phyloP scores from a whole-genome alignment of 768 basidiomycete genomes.

The Cubamyces lactineus region DNA sequence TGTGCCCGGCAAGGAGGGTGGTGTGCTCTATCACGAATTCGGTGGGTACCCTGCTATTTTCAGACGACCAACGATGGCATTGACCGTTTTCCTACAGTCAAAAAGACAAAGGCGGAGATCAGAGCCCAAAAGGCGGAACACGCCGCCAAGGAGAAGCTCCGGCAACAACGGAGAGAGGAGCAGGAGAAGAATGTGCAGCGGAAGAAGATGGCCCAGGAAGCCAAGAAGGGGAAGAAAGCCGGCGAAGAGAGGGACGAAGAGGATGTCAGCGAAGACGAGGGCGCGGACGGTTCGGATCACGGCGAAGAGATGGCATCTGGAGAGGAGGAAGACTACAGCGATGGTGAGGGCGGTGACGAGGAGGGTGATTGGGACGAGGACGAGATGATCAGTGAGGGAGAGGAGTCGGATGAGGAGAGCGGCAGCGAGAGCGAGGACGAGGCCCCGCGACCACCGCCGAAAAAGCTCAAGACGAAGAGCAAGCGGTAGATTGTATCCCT shows the following conservation, averaged over 20 bases:
- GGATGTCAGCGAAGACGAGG: conserved; percentile 43
- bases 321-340: conserved; percentile 43
- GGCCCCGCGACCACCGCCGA: conserved; percentile 46
- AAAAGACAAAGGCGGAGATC: conserved; percentile 83
- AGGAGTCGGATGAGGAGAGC: conserved; percentile 44
- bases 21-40: conserved; percentile 92
- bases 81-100: conserved; percentile 55
- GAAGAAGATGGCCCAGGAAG: conserved; percentile 57
- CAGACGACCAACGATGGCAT: background rate
- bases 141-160: conserved; percentile 73
- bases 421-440: conserved; percentile 54
- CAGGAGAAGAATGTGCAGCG: conserved; percentile 89
- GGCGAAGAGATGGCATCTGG: conserved; percentile 63
- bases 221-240: conserved; percentile 34
- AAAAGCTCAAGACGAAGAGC: conserved; percentile 55
- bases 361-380: conserved; percentile 56
- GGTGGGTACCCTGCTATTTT: conserved; percentile 53
- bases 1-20: conserved; percentile 89
- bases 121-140: conserved; percentile 71
- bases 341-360: conserved; percentile 35
- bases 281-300: conserved; percentile 38
- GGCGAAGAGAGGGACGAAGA: conserved; percentile 43
- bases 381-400: conserved; percentile 65
- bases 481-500: conserved; percentile 42
- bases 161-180: conserved; percentile 80